phyloP scores from a whole-genome alignment of 169 alveolate species.

The Plasmodium cynomolgi region DNA sequence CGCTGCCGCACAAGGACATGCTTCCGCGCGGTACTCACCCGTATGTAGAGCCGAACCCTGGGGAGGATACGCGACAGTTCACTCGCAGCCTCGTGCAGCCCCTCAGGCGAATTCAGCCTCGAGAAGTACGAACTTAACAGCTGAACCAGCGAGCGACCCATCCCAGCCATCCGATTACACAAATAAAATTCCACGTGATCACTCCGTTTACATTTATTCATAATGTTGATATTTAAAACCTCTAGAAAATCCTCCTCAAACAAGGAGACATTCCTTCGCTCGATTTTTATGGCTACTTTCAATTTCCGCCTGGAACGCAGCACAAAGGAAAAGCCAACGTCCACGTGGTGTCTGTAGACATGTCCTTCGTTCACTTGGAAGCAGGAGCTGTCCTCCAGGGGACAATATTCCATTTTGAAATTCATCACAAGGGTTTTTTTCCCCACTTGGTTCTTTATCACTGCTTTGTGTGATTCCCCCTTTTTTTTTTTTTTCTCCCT shows the following conservation, averaged over 20 bases:
- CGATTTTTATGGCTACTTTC: slow-evolving; percentile 16
- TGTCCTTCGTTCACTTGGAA: slow-evolving; percentile 19
- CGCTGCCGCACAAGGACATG: background rate
- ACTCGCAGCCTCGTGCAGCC: slow-evolving; percentile 19
- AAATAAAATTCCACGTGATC: background rate
- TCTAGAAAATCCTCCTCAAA: slow-evolving; percentile 10
- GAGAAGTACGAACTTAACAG: slow-evolving; percentile 7
- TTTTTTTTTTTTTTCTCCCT: background rate
- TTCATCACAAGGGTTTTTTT: background rate
- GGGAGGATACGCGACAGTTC: slow-evolving; percentile 36
- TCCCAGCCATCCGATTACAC: slow-evolving; percentile 1
- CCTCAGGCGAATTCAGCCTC: background rate
- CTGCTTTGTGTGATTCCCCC: background rate
- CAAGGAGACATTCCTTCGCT: slow-evolving; percentile 16
- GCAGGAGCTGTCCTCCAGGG: background rate
- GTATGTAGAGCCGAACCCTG: slow-evolving; percentile 21
- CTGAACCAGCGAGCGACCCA: background rate
- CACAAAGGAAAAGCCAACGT: slow-evolving; percentile 22
- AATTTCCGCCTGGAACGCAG: background rate
- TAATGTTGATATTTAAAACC: slow-evolving; percentile 7
- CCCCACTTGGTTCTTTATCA: background rate
- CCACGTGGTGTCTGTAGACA: slow-evolving; percentile 25
- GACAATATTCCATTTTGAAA: background rate
- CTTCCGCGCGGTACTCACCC: background rate
- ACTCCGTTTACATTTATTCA: slow-evolving; percentile 37